Percentiles rank a stretch among this genome's conserved stretches.
These are phyloP conservation scores for Moricandia moricandioides DNA, from an alignment of 345 rosid species.

Conservation along the genomic window DNA sequence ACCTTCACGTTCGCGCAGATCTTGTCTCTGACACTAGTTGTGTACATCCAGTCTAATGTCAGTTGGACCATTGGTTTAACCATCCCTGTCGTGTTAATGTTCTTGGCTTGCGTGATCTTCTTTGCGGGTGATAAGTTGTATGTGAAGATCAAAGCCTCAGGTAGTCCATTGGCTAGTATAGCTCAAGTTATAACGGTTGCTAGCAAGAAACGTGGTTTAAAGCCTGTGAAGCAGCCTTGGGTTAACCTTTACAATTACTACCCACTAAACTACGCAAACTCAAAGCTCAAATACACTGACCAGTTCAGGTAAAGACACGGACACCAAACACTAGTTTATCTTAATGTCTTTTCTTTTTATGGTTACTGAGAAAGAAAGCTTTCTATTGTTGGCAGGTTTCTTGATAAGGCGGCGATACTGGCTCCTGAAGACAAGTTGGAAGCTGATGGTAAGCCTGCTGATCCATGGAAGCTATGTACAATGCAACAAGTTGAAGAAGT, in stretches of 20 bases:
- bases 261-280: slow-evolving; percentile 35
- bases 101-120: slow-evolving; percentile 53
- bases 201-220: slow-evolving; percentile 48
- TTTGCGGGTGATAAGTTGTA: slow-evolving; percentile 63
- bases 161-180: slow-evolving; percentile 68
- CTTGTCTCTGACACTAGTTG: slow-evolving; percentile 62
- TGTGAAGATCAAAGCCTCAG: slow-evolving; percentile 64
- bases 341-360: not conserved
- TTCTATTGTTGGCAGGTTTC: slow-evolving; percentile 37
- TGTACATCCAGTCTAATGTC: slow-evolving; percentile 67
- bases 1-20: slow-evolving; percentile 75
- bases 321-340: not conserved
- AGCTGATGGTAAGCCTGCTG: slow-evolving; percentile 45
- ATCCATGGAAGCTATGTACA: slow-evolving; percentile 65
- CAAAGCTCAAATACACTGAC: slow-evolving; percentile 36
- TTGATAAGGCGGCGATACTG: slow-evolving; percentile 59
- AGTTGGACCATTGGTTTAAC: slow-evolving; percentile 80
- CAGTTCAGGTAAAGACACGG: slow-evolving; percentile 33
- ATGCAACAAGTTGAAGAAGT: slow-evolving; percentile 72
- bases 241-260: slow-evolving; percentile 38
- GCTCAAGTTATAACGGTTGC: slow-evolving; percentile 53
- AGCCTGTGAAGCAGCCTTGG: slow-evolving; percentile 43
- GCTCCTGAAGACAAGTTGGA: slow-evolving; percentile 41
- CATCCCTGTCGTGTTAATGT: slow-evolving; percentile 63
- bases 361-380: slow-evolving; percentile 12